phyloP scores from a whole-genome alignment of 192 early-diverging fungal genomes.

The Gryganskiella cystojenkinii region DNA sequence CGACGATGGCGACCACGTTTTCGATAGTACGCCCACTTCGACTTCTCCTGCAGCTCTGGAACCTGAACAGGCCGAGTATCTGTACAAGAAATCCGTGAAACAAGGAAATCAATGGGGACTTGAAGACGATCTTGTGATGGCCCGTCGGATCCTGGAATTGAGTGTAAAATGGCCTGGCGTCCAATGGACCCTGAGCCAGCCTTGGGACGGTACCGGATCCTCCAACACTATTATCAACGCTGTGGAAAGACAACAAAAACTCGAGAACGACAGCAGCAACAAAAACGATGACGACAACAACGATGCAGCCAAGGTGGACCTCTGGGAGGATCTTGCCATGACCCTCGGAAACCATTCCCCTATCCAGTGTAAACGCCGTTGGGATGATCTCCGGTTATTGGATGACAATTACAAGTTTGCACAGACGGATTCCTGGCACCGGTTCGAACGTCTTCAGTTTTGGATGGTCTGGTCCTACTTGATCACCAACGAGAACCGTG shows the following conservation, averaged over 20 bases:
- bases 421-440: conserved; percentile 27
- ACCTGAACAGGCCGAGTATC: conserved; percentile 1
- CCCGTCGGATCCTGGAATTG: conserved; percentile 21
- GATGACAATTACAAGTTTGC: conserved; percentile 22
- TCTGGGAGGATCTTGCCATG: conserved; percentile 29
- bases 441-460: conserved; percentile 30
- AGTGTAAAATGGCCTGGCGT: too few relatives aligned
- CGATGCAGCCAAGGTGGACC: not conserved
- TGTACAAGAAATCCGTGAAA: conserved; percentile 15
- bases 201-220: too few relatives aligned
- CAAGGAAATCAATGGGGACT: conserved; percentile 28
- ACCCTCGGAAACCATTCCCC: conserved; percentile 36
- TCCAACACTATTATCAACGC: conserved; percentile 11
- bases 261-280: not conserved
- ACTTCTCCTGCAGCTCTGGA: conserved; percentile 2
- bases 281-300: not conserved
- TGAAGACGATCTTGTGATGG: conserved; percentile 46
- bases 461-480: conserved; percentile 47
- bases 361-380: conserved; percentile 32
- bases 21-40: too few relatives aligned
- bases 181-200: too few relatives aligned
- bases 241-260: not conserved
- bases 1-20: too few relatives aligned
- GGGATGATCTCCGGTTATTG: conserved; percentile 26
- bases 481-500: not conserved